Conservation (phyloP, 2,329 filamentous ascomycete genomes). For the Atkinsonella texensis region DNA sequence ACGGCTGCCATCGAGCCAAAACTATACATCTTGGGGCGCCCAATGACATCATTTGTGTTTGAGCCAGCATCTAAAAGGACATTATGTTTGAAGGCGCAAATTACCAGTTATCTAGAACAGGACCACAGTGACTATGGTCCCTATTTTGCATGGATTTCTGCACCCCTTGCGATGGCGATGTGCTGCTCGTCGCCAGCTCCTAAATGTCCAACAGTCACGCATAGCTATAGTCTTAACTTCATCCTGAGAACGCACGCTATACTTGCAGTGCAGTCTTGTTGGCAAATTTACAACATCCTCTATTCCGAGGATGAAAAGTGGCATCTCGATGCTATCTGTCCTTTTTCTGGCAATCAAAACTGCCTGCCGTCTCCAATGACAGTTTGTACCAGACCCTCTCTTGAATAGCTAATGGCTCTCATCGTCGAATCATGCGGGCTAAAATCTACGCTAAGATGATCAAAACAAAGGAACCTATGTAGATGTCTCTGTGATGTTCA, state of each 20-base stretch:
- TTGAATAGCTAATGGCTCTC: neutral
- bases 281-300: neutral
- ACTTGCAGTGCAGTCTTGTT: neutral
- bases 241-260: neutral
- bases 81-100: too few relatives aligned
- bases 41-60: too few relatives aligned
- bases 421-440: neutral
- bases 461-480: neutral
- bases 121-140: too few relatives aligned
- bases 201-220: too few relatives aligned
- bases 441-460: neutral
- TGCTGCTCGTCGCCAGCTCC: neutral
- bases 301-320: neutral
- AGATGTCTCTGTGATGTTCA: neutral
- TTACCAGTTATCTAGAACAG: too few relatives aligned
- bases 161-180: too few relatives aligned
- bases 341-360: neutral
- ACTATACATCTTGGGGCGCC: too few relatives aligned
- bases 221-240: neutral
- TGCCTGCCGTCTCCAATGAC: neutral
- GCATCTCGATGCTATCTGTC: neutral
- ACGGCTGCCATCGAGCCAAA: too few relatives aligned
- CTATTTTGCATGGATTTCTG: too few relatives aligned
- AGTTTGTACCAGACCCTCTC: neutral
- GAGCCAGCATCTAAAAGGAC: too few relatives aligned